Conservation (phyloP, 768 basidiomycete genomes). For the Amanita rubescens region DNA sequence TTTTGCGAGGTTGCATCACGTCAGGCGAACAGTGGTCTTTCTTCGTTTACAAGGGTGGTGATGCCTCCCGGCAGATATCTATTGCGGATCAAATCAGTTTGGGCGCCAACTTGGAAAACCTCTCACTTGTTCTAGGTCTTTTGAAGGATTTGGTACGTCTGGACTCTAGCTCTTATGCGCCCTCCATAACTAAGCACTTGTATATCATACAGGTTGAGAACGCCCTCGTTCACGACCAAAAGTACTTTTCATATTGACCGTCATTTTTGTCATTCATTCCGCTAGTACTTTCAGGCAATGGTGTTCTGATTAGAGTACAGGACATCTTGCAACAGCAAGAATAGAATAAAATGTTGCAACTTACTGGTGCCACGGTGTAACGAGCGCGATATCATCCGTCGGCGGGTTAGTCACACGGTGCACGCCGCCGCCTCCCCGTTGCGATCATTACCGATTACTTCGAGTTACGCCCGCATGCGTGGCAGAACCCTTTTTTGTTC, state of each 20-base stretch:
- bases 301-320: no score
- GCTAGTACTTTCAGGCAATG: no score
- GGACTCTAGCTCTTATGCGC: neutral
- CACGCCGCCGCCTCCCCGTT: no score
- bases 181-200: neutral
- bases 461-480: no score
- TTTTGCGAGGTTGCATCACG: neutral
- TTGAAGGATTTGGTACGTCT: neutral
- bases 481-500: no score
- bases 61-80: neutral
- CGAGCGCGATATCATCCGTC: no score
- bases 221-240: neutral
- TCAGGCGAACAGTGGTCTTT: neutral
- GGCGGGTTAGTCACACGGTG: no score
- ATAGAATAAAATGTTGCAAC: no score
- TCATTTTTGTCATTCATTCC: neutral
- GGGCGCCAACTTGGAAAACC: neutral
- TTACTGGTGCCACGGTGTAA: no score
- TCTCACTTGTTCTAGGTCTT: neutral
- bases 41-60: neutral
- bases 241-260: neutral
- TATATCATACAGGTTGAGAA: neutral
- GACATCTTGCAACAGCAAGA: no score
- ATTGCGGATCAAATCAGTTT: neutral
- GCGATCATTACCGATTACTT: no score